These are phyloP conservation scores for Candida xyloterini DNA, from an alignment of 805 yeast species.

Conservation along the genomic window DNA sequence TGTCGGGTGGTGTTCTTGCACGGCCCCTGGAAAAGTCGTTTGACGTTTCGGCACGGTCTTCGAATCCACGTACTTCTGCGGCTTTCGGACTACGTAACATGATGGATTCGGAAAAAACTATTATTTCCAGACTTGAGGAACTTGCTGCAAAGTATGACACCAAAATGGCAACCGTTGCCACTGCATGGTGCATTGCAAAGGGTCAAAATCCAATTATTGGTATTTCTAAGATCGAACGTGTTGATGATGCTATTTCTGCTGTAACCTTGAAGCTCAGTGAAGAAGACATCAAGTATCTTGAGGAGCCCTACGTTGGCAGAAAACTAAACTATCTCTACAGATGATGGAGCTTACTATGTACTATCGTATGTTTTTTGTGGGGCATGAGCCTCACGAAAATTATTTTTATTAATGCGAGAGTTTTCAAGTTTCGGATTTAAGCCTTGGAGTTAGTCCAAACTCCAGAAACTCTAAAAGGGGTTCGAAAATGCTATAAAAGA, in stretches of 20 bases:
- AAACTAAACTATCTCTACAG: conserved; percentile 2
- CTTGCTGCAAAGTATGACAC: conserved; percentile 45
- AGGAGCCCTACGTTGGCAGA: conserved; percentile 32
- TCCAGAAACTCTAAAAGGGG: too few species aligned
- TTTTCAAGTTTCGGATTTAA: too few species aligned
- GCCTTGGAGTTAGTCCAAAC: too few species aligned
- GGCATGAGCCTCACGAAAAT: too few species aligned
- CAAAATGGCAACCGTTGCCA: conserved; percentile 52
- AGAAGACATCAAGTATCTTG: conserved; percentile 36
- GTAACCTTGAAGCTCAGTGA: conserved; percentile 38
- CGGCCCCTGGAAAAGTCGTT: conserved; percentile 35
- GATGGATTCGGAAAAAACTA: conserved; percentile 30
- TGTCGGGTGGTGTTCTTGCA: conserved; percentile 46
- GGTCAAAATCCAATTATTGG: conserved; percentile 61
- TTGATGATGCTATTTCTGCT: conserved; percentile 50
- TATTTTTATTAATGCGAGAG: too few species aligned
- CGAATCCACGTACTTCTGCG: background rate
- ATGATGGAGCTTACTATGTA: too few species aligned
- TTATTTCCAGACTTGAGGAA: conserved; percentile 52
- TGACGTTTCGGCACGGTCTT: conserved; percentile 7
- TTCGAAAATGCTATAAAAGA: too few species aligned
- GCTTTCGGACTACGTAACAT: conserved; percentile 18
- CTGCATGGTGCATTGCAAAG: conserved; percentile 53
- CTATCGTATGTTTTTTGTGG: too few species aligned
- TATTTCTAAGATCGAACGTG: conserved; percentile 41